Evolutionary conservation across 176 grass and related monocot species (phyloP).

Genomic region (Melocanna baccifera): DNA sequence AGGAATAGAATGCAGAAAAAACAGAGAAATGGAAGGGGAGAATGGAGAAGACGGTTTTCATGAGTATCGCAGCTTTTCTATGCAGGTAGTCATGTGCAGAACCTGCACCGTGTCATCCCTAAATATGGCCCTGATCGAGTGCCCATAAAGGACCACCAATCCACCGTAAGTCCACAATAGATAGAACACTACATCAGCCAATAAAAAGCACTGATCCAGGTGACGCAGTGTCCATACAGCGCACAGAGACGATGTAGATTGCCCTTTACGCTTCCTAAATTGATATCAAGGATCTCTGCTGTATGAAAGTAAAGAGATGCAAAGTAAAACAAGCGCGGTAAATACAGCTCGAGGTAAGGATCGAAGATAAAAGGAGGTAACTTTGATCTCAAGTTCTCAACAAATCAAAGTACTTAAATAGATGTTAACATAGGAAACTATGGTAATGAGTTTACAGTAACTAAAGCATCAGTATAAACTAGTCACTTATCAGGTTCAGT

Average conservation of each 20-base stretch:
- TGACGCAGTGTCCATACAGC: neutral
- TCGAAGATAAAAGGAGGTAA: neutral
- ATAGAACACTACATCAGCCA: neutral
- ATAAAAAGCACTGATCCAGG: neutral
- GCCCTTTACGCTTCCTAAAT: neutral
- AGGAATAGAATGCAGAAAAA: neutral
- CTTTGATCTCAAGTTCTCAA: neutral
- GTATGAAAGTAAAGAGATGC: neutral
- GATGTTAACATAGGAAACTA: neutral
- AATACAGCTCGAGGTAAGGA: neutral
- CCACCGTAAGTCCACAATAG: neutral
- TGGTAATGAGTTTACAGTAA: neutral
- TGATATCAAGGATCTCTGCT: neutral
- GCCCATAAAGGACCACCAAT: slow-evolving; percentile 7
- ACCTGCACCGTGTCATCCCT: slow-evolving; percentile 5
- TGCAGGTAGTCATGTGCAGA: slow-evolving; percentile 25
- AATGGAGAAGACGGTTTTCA: neutral
- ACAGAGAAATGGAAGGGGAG: neutral
- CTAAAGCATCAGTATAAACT: neutral
- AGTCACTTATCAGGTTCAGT: slow-evolving; percentile 12
- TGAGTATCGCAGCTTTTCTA: slow-evolving; percentile 18
- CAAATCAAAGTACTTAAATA: neutral
- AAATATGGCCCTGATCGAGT: slow-evolving; percentile 4
- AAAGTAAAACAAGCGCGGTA: neutral
- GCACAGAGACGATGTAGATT: neutral